Evolutionary conservation across 805 yeast genomes (phyloP).

Genomic region (Candida berthetii): DNA sequence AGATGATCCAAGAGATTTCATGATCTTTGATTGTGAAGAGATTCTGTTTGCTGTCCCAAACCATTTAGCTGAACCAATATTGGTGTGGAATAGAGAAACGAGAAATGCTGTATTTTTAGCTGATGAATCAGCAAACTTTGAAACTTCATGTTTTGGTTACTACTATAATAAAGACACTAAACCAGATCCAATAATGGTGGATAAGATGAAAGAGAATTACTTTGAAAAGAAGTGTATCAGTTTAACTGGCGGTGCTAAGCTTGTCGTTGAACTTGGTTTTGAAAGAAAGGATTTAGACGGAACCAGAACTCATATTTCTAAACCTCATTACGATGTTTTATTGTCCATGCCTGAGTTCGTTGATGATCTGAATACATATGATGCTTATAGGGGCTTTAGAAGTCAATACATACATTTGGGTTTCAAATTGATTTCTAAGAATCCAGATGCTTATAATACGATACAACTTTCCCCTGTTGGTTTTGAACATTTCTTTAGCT

Average conservation of each 20-base stretch:
- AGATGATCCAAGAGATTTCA: constrained; percentile 62
- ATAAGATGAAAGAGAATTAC: constrained; percentile 17
- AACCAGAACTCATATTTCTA: constrained; percentile 37
- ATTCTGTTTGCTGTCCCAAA: constrained; percentile 75
- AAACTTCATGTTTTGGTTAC: constrained; percentile 43
- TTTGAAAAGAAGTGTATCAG: constrained; percentile 51
- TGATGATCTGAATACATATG: constrained; percentile 47
- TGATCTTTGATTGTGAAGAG: constrained; percentile 55
- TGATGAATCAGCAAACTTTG: constrained; percentile 31
- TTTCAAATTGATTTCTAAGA: constrained; percentile 42
- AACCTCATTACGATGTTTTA: constrained; percentile 56
- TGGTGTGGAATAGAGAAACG: constrained; percentile 55
- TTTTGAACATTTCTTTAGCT: constrained; percentile 60
- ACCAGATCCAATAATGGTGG: constrained; percentile 12
- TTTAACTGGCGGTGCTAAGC: constrained; percentile 53
- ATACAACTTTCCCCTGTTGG: constrained; percentile 72
- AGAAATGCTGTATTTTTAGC: constrained; percentile 39
- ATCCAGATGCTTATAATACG: constrained; percentile 48
- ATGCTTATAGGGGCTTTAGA: constrained; percentile 75
- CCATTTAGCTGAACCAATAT: constrained; percentile 45
- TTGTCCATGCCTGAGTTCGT: constrained; percentile 50
- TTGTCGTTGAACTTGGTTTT: constrained; percentile 52
- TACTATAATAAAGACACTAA: constrained; percentile 26
- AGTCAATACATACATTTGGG: constrained; percentile 79
- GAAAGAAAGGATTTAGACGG: constrained; percentile 34